phyloP scores from a whole-genome alignment of 2,329 filamentous ascomycete genomes.

The Myriosclerotinia scirpicola region DNA sequence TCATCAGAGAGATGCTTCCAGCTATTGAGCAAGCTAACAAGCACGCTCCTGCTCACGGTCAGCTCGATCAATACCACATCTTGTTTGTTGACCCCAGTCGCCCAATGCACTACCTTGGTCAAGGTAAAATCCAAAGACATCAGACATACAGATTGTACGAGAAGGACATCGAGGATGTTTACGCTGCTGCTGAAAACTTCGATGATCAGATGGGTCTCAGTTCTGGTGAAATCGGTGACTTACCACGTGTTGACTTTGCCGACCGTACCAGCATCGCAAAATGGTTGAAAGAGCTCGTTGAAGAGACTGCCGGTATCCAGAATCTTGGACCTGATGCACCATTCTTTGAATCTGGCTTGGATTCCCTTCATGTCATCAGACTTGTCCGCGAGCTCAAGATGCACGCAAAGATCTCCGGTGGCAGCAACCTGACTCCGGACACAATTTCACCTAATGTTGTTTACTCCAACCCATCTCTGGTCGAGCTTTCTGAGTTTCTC shows the following conservation, averaged over 20 bases:
- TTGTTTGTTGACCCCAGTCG: conserved; percentile 38
- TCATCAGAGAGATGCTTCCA: conserved; percentile 38
- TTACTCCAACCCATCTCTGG: conserved; percentile 25
- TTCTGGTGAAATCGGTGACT: conserved; percentile 13
- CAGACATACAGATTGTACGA: conserved; percentile 39
- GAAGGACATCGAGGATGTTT: conserved; percentile 41
- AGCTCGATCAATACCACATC: conserved; percentile 38
- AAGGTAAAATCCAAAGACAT: conserved; percentile 43
- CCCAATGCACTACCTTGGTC: conserved; percentile 41
- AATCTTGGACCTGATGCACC: conserved; percentile 21
- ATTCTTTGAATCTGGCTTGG: conserved; percentile 28
- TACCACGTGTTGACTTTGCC: conserved; percentile 24
- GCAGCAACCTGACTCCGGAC: conserved; percentile 21
- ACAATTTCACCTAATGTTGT: conserved; percentile 19
- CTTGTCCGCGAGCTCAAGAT: conserved; percentile 26
- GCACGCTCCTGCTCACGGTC: conserved; percentile 37
- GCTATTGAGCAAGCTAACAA: conserved; percentile 40
- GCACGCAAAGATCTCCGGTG: conserved; percentile 23
- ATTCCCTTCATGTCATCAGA: conserved; percentile 28
- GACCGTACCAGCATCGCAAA: conserved; percentile 21
- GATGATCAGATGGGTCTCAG: conserved; percentile 21
- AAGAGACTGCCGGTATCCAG: conserved; percentile 22
- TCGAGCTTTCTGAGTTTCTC: conserved; percentile 23
- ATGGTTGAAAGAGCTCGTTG: conserved; percentile 21
- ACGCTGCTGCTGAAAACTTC: conserved; percentile 31